phyloP scores from a whole-genome alignment of 23 red algal species.

The Gracilariopsis chorda region DNA sequence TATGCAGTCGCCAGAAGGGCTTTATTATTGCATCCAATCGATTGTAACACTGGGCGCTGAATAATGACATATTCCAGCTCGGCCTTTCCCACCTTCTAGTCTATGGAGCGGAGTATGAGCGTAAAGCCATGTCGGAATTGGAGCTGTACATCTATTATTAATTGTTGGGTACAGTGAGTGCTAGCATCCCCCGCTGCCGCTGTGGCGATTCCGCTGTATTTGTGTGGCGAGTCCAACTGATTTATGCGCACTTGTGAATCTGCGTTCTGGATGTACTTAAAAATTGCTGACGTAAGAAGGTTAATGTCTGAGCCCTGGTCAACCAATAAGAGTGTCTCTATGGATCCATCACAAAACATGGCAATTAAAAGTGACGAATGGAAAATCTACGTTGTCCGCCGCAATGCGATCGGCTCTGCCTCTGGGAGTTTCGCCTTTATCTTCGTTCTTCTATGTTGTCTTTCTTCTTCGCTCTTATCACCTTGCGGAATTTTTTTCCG shows the following conservation, averaged over 20 bases:
- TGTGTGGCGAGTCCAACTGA: not conserved
- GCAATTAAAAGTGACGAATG: not conserved
- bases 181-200: not conserved
- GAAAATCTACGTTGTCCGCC: not conserved
- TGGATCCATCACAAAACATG: not conserved
- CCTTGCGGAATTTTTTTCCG: not conserved
- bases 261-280: not conserved
- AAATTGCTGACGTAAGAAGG: not conserved
- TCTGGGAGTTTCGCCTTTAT: not conserved
- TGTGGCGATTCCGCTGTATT: not conserved
- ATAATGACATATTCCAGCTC: conserved; percentile 8
- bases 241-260: not conserved
- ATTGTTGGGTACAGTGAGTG: not conserved
- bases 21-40: conserved; percentile 18
- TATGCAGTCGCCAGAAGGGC: conserved; percentile 4
- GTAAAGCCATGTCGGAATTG: conserved; percentile 16
- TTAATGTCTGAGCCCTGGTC: conserved; percentile 13
- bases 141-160: not conserved
- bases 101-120: not conserved
- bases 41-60: not conserved
- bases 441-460: not conserved
- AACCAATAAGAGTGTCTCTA: not conserved
- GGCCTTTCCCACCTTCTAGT: conserved; percentile 11
- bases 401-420: conserved; percentile 3
- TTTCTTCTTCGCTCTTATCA: not conserved